phyloP scores from a whole-genome alignment of 2,329 filamentous ascomycete species.

The Colletotrichum tofieldiae region DNA sequence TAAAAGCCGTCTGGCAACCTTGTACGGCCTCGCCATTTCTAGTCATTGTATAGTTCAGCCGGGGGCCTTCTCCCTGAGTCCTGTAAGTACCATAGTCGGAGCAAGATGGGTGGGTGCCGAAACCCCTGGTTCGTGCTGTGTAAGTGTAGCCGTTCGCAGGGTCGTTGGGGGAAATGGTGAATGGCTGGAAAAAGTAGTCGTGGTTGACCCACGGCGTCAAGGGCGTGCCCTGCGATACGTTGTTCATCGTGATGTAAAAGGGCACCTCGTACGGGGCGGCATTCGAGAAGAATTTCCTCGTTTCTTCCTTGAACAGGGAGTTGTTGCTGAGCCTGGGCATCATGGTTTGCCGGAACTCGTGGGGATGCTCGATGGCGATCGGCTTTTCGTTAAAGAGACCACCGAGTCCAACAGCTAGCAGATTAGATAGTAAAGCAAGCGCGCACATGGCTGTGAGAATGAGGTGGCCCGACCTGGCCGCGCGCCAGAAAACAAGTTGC shows the following conservation, averaged over 20 bases:
- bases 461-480: conserved; percentile 61
- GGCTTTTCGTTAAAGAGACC: conserved; percentile 63
- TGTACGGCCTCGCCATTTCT: not conserved
- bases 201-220: conserved; percentile 67
- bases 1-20: no score
- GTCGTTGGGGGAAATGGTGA: conserved; percentile 43
- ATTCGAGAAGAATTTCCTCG: not conserved
- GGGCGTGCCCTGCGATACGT: conserved; percentile 58
- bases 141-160: conserved; percentile 9
- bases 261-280: conserved; percentile 46
- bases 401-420: conserved; percentile 67
- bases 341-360: conserved; percentile 41
- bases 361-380: not conserved
- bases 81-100: not conserved
- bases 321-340: conserved; percentile 45
- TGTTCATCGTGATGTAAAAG: conserved; percentile 59
- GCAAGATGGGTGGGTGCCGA: conserved; percentile 44
- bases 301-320: conserved; percentile 20
- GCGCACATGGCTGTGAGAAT: conserved; percentile 63
- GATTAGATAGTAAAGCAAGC: conserved; percentile 65
- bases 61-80: not conserved
- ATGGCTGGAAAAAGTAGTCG: conserved; percentile 63
- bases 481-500: conserved; percentile 64
- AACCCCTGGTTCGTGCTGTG: conserved; percentile 48
- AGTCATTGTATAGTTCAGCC: conserved; percentile 9